Base-by-base conservation (phyloP, 78 protist genomes). In the Polysphondylium violaceum region DNA sequence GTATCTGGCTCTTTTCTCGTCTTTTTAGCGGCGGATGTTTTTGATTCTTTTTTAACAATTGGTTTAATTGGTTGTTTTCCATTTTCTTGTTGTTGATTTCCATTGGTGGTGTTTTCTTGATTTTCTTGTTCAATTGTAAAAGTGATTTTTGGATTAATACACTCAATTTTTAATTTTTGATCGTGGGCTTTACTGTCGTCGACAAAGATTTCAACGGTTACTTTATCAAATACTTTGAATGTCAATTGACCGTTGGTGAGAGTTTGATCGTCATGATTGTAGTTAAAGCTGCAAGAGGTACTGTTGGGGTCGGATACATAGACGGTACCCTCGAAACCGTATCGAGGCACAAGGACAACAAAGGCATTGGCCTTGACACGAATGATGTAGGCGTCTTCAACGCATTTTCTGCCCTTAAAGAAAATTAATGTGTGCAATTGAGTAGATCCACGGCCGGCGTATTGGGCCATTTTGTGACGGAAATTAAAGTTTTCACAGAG, bases 381-480 rank as follows among this genome's bases (percentile, higher is more conserved):
- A 31, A 89, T 83, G 43, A 96, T 58, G 41, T 93, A 93, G 14
- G 93, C 97, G 16, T 86, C 95, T 16, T 95, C 98, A 53, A 90
- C 79, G 1, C 35, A 50, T 64, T 91, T 87, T 21, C 60, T 16
- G 14, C 60, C 89, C 29, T 78, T 75, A 74, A 97, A 97, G 81
- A 86, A 97, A 64, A 96, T 55, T 41, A 89, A 60, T 33, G 98
- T 87, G 55, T 96, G 93, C 16, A 97, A 76, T 38, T 67, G 92
- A 29, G 95, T 93, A 8, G 95, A 85, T 14, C 95, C 93, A 12
- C 99, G 92, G 35, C 88, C 68, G 0, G 98, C 97, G 58, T 83
- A 74, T 89, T 97, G 98, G 7, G 98, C 98, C 76, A 63, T 63
- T 12, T 72, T 40, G 61, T 94, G 96, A 31, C 98, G 69, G 59